phyloP scores from a whole-genome alignment of 179 eudicot species.

The Beta macrorhiza region DNA sequence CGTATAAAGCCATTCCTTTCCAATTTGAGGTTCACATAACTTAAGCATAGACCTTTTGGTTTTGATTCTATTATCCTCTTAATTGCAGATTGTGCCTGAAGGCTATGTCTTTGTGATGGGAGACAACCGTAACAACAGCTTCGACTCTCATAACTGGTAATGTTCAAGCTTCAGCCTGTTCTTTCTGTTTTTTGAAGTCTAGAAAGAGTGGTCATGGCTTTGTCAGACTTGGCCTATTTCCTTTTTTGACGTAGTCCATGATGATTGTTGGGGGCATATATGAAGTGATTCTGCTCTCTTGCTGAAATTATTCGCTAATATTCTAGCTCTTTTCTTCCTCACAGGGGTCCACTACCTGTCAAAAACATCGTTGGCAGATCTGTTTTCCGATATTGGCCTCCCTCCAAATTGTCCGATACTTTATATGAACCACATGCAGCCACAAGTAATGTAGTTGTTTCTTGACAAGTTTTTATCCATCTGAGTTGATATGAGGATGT shows the following conservation, averaged over 20 bases:
- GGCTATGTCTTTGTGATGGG: slow-evolving; percentile 55
- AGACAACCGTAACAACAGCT: slow-evolving; percentile 54
- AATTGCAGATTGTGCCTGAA: slow-evolving; percentile 40
- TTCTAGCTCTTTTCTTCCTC: background rate
- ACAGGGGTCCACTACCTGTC: slow-evolving; percentile 98
- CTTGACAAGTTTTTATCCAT: slow-evolving; percentile 30
- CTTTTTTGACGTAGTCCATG: background rate
- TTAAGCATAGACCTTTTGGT: background rate
- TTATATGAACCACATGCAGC: slow-evolving; percentile 32
- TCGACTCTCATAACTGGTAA: slow-evolving; percentile 50
- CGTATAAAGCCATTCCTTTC: background rate
- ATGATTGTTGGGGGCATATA: background rate
- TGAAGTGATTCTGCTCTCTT: background rate
- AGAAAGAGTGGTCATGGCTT: background rate
- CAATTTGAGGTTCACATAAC: background rate
- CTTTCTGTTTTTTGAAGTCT: background rate
- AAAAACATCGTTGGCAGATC: slow-evolving; percentile 80
- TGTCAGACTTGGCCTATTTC: background rate
- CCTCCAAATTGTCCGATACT: slow-evolving; percentile 61
- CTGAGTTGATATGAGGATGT: background rate
- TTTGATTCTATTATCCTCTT: background rate
- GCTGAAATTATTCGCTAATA: slow-evolving; percentile 14
- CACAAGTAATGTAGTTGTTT: slow-evolving; percentile 32
- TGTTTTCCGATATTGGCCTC: slow-evolving; percentile 88
- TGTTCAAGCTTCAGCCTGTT: background rate